Evolutionary conservation across 1,139 yeast genomes (phyloP).

Genomic region (Eremothecium sinecaudum): DNA sequence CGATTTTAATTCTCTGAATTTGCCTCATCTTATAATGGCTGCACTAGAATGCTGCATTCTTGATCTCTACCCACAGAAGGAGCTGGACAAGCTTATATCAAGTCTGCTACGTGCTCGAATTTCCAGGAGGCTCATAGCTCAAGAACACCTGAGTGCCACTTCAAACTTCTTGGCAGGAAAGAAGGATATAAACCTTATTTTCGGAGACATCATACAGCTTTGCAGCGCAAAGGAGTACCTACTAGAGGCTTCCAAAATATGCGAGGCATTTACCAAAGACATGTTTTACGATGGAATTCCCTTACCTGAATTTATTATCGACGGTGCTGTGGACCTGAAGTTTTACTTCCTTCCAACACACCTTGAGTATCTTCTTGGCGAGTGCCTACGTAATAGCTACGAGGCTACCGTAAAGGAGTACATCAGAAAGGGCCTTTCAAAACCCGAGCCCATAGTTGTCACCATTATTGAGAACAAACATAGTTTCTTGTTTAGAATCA

Average conservation of each 20-base stretch:
- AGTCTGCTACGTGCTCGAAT: constrained; percentile 75
- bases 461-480: constrained; percentile 59
- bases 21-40: constrained; percentile 89
- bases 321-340: constrained; percentile 50
- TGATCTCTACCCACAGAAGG: constrained; percentile 48
- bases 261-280: constrained; percentile 41
- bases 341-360: constrained; percentile 85
- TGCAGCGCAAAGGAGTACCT: constrained; percentile 71
- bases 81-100: constrained; percentile 65
- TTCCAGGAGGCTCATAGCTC: constrained; percentile 80
- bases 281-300: constrained; percentile 45
- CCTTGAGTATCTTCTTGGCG: constrained; percentile 76
- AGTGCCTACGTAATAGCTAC: constrained; percentile 70
- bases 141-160: constrained; percentile 77
- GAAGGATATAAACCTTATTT: constrained; percentile 39
- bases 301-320: constrained; percentile 67
- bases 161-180: constrained; percentile 43
- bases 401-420: constrained; percentile 60
- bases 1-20: constrained; percentile 67
- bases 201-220: constrained; percentile 78
- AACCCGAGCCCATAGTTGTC: constrained; percentile 52
- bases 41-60: constrained; percentile 72
- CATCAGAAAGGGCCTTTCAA: constrained; percentile 29
- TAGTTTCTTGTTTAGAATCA: constrained; percentile 63
- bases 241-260: constrained; percentile 32